Evolutionary conservation across 2,329 filamentous ascomycete genomes (phyloP), one percentile per base, ranked within the genome.

Genomic region (Xylariales sp.): DNA sequence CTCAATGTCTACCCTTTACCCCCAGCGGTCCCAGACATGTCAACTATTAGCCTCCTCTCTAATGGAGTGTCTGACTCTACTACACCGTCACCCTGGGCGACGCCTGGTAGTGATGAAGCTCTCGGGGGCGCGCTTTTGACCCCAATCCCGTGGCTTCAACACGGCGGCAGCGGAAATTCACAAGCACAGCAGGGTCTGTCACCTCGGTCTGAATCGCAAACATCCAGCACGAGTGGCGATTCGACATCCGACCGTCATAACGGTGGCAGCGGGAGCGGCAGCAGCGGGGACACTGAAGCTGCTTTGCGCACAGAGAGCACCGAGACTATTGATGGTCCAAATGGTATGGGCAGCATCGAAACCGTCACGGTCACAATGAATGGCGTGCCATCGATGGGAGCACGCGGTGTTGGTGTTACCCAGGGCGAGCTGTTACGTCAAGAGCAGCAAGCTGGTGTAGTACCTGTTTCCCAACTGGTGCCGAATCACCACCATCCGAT

Each of bases 51-150:
- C 12, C 56, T 70, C 13, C 60, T 74, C 11, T 62, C 67, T 37
- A 90, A 93, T 53, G 86, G 85, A 18, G 60, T 72, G 6, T 66
- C 70, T n/a, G 69, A 74, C 27, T 64, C 45, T 55, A 62, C 62
- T 45, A 49, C 61, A 3, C 49, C 57, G 2, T 55, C 56, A 3
- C 59, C 62, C 7, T 57, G 47, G 38, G 60, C 67, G 11, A 58
- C 63, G 1, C 67, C 91, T 6, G 90, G 88, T 2, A 88, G 85
- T 33, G 91, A 97, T 52, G 91, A 96, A 58, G 85, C 84, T 11
- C 69, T 97, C 2, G 91, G 91, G 16, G 93, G 93, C 6, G 93
- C 93, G 0, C 70, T 96, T 14, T 70, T 98, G 34, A 97, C 91
- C 1, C 93, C 91, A 1, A 97, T 98, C 40, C 87, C 90, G 0